Evolutionary conservation across 345 rosid genomes (phyloP), one percentile per base, ranked within the genome.

Genomic region (Carallia brachiata): DNA sequence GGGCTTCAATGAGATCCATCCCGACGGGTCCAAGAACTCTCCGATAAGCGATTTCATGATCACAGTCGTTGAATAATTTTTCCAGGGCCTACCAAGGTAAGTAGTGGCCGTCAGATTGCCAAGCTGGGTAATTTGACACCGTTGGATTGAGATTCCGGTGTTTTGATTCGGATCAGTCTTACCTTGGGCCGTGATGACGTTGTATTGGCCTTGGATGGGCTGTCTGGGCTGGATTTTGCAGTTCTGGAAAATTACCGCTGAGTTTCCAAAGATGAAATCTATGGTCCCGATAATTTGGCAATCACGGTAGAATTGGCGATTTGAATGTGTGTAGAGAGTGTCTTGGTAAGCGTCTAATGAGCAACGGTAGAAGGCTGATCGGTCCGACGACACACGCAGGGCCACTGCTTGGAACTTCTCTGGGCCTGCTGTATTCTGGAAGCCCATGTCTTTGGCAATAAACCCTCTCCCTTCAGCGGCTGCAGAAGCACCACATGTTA

Each of bases 71-170:
- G 87, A 64, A 61, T 73, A 76, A 18, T 71, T 74, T 75, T 68
- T 80, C 87, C 84, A 78, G 4, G 89, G 85, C 76, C 88, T 53
- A 8, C 89, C 85, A 1, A 77, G 81, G 72, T 53, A 78, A 0
- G 75, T 71, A 23, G 62, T 32, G 15, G 55, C 82, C 36, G 64
- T 52, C 36, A 77, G 58, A 16, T 65, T 37, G 18, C 28, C 62
- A 8, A 57, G 48, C 2, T 79, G 63, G 32, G 32, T 62, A n/a
- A 77, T 60, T 18, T 27, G 57, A 53, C 79, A 71, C 17, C 70
- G 50, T 52, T 74, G 82, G 80, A 80, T 70, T 0, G 65, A 63
- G 13, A 73, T 63, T 18, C 84, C 79, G 0, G 80, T 66, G 76
- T 77, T 83, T 66, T 78, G 75, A 62, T 80, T 80, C 19, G 73